These are phyloP conservation scores for Leishmania mexicana DNA, from an alignment of 208 protist species.

Conservation along the genomic window DNA sequence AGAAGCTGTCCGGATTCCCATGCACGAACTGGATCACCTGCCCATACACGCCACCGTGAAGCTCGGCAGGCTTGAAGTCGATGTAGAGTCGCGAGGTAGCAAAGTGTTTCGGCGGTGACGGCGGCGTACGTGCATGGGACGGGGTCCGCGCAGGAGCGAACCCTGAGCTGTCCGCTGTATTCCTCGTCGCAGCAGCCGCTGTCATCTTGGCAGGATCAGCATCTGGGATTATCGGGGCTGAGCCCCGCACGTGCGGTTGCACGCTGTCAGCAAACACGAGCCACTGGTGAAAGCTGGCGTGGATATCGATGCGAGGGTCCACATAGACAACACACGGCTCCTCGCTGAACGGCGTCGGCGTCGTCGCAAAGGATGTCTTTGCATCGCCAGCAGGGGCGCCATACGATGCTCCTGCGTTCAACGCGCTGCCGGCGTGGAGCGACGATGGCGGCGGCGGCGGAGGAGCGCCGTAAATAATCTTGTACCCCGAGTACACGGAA, in stretches of 20 bases:
- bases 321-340: slow-evolving; percentile 34
- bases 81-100: slow-evolving; percentile 53
- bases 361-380: neutral
- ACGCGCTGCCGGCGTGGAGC: neutral
- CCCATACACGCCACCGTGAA: slow-evolving; percentile 30
- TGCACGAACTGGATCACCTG: slow-evolving; percentile 62
- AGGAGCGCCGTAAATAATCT: slow-evolving; percentile 25
- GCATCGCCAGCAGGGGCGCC: neutral
- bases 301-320: slow-evolving; percentile 50
- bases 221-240: slow-evolving; percentile 14
- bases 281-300: slow-evolving; percentile 47
- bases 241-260: slow-evolving; percentile 38
- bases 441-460: neutral
- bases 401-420: neutral
- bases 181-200: slow-evolving; percentile 4
- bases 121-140: neutral
- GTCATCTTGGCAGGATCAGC: slow-evolving; percentile 24
- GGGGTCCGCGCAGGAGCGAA: neutral
- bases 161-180: neutral
- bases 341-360: neutral
- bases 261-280: slow-evolving; percentile 62
- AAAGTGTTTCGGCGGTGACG: slow-evolving; percentile 10
- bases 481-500: slow-evolving; percentile 34
- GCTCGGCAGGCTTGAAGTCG: slow-evolving; percentile 43
- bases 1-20: slow-evolving; percentile 43